Evolutionary conservation across 345 rosid genomes (phyloP).

Genomic region (Eucalyptus cloeziana): DNA sequence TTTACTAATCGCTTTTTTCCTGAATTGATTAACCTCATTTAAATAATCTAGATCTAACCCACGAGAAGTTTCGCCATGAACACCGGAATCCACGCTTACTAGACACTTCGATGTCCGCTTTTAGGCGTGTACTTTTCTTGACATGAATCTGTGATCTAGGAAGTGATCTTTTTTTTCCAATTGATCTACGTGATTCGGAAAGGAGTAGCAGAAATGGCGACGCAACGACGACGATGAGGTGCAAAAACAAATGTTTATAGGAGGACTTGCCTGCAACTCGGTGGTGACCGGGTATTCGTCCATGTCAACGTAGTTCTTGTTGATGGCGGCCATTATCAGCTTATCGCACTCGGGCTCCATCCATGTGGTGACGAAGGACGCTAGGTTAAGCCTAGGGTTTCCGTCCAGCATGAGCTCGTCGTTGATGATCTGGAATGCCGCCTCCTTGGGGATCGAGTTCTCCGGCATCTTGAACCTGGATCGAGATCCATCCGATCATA

Average conservation of each 20-base stretch:
- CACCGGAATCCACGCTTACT: neutral
- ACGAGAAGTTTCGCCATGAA: neutral
- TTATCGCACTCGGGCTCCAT: constrained; percentile 56
- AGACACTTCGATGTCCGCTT: neutral
- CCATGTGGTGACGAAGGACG: constrained; percentile 55
- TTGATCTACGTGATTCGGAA: neutral
- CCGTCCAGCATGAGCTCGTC: constrained; percentile 55
- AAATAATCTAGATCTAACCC: neutral
- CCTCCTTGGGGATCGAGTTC: constrained; percentile 42
- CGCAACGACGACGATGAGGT: neutral
- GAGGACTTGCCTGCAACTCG: constrained; percentile 28
- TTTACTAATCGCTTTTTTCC: neutral
- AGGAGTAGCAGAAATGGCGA: neutral
- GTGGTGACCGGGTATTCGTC: constrained; percentile 56
- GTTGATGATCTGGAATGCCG: constrained; percentile 45
- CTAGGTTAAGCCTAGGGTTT: constrained; percentile 40
- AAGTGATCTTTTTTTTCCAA: neutral
- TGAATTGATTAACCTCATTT: neutral
- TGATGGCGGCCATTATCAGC: constrained; percentile 38
- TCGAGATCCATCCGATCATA: neutral
- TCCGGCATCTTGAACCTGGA: constrained; percentile 38
- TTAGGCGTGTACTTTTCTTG: neutral
- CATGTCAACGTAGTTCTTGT: constrained; percentile 62
- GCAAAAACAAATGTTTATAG: neutral
- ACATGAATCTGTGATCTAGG: neutral